Evolutionary conservation across 2,329 filamentous ascomycete species (phyloP).

Genomic region (Botryotinia narcissicola): DNA sequence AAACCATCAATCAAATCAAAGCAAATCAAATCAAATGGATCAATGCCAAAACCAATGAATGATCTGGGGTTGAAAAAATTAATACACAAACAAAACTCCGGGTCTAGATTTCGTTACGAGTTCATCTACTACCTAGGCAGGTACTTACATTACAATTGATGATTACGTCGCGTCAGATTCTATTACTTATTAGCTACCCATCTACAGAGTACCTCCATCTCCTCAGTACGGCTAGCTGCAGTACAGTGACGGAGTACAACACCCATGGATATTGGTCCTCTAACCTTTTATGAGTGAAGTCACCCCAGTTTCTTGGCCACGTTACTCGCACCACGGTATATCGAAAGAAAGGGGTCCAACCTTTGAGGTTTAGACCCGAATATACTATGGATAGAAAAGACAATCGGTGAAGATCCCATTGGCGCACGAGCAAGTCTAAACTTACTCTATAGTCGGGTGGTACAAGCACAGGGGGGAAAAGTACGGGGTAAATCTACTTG

Average conservation of each 20-base stretch:
- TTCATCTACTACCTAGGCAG: neutral
- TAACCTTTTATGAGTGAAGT: neutral
- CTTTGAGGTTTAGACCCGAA: neutral
- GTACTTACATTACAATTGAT: neutral
- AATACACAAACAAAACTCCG: neutral
- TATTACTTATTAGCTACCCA: neutral
- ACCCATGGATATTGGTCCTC: neutral
- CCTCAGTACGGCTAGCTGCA: neutral
- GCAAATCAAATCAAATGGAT: neutral
- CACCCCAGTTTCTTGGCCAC: neutral
- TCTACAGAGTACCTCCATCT: neutral
- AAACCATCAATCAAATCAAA: neutral
- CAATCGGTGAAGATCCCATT: constrained; percentile 4
- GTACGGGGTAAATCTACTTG: constrained; percentile 9
- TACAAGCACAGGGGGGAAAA: neutral
- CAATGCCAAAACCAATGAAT: neutral
- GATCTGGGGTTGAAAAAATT: neutral
- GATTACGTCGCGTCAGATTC: neutral
- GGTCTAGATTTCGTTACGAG: neutral
- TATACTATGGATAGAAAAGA: neutral
- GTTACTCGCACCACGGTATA: neutral
- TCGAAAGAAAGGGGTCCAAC: neutral
- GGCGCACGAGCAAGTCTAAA: neutral
- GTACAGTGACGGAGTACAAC: neutral
- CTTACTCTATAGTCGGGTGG: neutral